A percentile compares a stretch with the other conserved stretches of the same genome.
Evolutionary conservation across 495 filamentous ascomycete genomes (phyloP).

Genomic region (Astrothelium subdiscretum): DNA sequence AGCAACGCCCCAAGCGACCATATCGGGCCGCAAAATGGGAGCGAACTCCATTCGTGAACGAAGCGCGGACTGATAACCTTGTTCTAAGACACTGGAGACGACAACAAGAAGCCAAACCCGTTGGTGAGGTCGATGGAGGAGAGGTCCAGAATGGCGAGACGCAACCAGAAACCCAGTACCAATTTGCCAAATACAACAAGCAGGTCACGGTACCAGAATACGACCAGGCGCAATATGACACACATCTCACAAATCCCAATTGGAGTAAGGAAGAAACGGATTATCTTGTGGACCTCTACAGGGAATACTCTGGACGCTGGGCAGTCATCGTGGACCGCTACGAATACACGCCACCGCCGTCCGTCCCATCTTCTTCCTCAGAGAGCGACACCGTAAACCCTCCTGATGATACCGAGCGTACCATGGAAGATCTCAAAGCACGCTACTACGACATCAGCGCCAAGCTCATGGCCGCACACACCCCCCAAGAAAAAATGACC

Average conservation of each 20-base stretch:
- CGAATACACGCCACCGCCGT: slow-evolving; percentile 42
- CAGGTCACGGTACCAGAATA: slow-evolving; percentile 63
- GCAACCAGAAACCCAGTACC: neutral
- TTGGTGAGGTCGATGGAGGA: neutral
- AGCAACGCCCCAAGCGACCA: slow-evolving; percentile 3
- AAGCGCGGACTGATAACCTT: neutral
- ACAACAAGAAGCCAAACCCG: slow-evolving; percentile 3
- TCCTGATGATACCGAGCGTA: slow-evolving; percentile 35
- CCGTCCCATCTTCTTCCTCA: slow-evolving; percentile 36
- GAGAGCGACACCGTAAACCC: slow-evolving; percentile 32
- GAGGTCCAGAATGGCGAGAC: neutral
- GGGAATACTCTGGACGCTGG: slow-evolving; percentile 78
- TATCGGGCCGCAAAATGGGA: neutral
- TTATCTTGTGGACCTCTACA: slow-evolving; percentile 62
- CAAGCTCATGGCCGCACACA: slow-evolving; percentile 72
- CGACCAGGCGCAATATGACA: slow-evolving; percentile 73
- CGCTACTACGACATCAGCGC: slow-evolving; percentile 81
- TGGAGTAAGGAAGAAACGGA: slow-evolving; percentile 93
- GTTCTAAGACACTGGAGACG: slow-evolving; percentile 3
- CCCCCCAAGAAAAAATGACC: slow-evolving; percentile 75
- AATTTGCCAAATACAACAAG: slow-evolving; percentile 73
- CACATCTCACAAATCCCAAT: slow-evolving; percentile 55
- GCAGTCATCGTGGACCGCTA: slow-evolving; percentile 88
- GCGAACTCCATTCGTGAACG: slow-evolving; percentile 4
- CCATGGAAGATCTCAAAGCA: slow-evolving; percentile 82